phyloP scores from a whole-genome alignment of 176 grass and related monocot species.

The Ensete glaucum region DNA sequence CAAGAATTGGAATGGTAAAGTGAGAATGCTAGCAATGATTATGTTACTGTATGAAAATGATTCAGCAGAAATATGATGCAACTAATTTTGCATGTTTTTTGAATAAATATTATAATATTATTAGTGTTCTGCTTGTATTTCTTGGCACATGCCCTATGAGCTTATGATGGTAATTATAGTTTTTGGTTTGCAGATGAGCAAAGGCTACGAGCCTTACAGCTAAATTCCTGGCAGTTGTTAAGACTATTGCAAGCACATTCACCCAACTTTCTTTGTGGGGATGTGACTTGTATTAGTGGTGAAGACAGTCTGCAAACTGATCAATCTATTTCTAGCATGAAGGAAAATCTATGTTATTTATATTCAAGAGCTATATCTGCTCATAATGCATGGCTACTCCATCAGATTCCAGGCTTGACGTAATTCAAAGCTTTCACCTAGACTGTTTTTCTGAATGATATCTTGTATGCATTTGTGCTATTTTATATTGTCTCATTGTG shows the following conservation, averaged over 20 bases:
- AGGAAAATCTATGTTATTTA: slow-evolving; percentile 47
- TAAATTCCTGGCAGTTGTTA: slow-evolving; percentile 86
- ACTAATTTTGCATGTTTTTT: neutral
- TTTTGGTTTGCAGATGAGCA: slow-evolving; percentile 51
- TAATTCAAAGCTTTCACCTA: slow-evolving; percentile 13
- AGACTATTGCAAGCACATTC: slow-evolving; percentile 68
- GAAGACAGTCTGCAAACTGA: slow-evolving; percentile 16
- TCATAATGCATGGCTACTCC: slow-evolving; percentile 37
- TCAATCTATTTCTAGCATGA: slow-evolving; percentile 16
- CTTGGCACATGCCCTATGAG: neutral
- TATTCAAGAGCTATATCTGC: slow-evolving; percentile 55
- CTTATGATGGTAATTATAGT: neutral
- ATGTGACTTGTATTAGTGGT: slow-evolving; percentile 30
- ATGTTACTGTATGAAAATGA: neutral
- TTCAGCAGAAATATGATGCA: neutral
- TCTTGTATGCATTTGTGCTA: neutral
- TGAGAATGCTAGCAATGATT: neutral
- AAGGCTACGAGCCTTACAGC: slow-evolving; percentile 52
- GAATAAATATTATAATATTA: neutral
- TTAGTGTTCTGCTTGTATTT: neutral
- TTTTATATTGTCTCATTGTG: slow-evolving; percentile 9
- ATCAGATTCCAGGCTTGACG: slow-evolving; percentile 33
- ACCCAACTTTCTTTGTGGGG: slow-evolving; percentile 51
- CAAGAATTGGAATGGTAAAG: neutral
- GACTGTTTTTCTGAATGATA: neutral